Conservation (phyloP, 2,329 filamentous ascomycete species). For the Graphilbum sp. region DNA sequence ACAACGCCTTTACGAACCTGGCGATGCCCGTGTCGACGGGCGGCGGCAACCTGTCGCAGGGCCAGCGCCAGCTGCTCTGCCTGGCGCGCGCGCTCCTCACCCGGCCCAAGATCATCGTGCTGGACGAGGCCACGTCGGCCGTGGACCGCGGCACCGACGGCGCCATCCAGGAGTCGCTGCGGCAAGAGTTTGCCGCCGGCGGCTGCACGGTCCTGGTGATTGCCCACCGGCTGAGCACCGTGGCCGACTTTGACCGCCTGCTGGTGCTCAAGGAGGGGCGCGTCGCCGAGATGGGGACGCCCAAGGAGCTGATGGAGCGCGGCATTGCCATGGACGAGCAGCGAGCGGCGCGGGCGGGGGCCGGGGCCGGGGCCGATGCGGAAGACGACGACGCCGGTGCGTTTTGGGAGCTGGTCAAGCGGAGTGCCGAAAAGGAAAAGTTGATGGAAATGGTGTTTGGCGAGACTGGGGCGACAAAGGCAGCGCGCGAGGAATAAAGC, state of each 20-base stretch:
- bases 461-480: not conserved
- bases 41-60: constrained; percentile 24
- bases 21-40: constrained; percentile 16
- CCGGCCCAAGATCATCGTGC: constrained; percentile 22
- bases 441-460: constrained; percentile 8
- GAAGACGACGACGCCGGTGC: constrained; percentile 1
- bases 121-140: constrained; percentile 28
- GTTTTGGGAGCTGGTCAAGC: constrained; percentile 10
- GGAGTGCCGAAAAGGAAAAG: constrained; percentile 10
- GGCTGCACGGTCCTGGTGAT: constrained; percentile 36
- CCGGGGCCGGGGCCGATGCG: not conserved
- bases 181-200: constrained; percentile 26
- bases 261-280: constrained; percentile 30
- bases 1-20: constrained; percentile 15
- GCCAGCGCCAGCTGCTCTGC: constrained; percentile 31
- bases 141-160: constrained; percentile 41
- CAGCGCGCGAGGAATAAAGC: not conserved
- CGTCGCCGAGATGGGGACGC: constrained; percentile 26
- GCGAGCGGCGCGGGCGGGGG: constrained; percentile 1
- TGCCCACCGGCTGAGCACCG: constrained; percentile 24
- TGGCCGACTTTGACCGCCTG: constrained; percentile 33
- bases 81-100: constrained; percentile 28
- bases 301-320: constrained; percentile 21
- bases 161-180: constrained; percentile 38
- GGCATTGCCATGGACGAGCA: constrained; percentile 14